phyloP scores from a whole-genome alignment of 2,329 filamentous ascomycete species.

The Coniochaeta sp. region DNA sequence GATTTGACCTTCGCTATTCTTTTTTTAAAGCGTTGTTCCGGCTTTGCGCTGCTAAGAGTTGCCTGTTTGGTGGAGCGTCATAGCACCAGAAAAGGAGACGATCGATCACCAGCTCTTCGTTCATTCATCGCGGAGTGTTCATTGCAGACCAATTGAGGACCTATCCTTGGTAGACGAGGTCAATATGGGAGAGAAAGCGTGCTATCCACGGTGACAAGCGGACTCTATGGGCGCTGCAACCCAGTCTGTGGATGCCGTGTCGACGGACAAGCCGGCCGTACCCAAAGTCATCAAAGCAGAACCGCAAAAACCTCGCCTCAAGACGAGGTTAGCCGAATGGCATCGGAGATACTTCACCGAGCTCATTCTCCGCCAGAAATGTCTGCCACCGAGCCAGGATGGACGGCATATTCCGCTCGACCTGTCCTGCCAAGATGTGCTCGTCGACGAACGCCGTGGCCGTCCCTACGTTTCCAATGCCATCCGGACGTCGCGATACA shows the following conservation, averaged over 20 bases:
- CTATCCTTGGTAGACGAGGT: too few relatives aligned
- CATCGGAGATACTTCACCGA: constrained; percentile 35
- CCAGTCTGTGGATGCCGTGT: not conserved
- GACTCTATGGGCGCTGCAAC: not conserved
- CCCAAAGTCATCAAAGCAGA: not conserved
- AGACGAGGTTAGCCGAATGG: not conserved
- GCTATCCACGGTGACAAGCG: not conserved
- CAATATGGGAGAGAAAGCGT: not conserved
- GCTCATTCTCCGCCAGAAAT: constrained; percentile 19
- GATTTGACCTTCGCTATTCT: not conserved
- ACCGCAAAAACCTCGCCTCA: not conserved
- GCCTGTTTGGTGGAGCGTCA: not conserved
- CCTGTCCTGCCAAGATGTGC: constrained; percentile 26
- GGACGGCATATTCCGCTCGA: constrained; percentile 19
- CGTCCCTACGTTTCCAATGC: constrained; percentile 47
- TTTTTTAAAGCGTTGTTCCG: not conserved
- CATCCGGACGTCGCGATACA: constrained; percentile 80
- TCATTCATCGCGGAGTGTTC: not conserved
- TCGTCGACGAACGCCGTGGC: constrained; percentile 43
- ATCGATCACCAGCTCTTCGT: not conserved
- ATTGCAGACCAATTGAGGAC: not conserved
- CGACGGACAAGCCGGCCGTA: not conserved
- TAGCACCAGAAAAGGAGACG: not conserved
- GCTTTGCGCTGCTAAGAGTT: not conserved
- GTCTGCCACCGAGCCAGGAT: constrained; percentile 15